A percentile compares a stretch with the other conserved stretches of the same genome.
These are phyloP conservation scores for Lactifluus piperatus DNA, from an alignment of 768 basidiomycete genomes.

Conservation along the genomic window DNA sequence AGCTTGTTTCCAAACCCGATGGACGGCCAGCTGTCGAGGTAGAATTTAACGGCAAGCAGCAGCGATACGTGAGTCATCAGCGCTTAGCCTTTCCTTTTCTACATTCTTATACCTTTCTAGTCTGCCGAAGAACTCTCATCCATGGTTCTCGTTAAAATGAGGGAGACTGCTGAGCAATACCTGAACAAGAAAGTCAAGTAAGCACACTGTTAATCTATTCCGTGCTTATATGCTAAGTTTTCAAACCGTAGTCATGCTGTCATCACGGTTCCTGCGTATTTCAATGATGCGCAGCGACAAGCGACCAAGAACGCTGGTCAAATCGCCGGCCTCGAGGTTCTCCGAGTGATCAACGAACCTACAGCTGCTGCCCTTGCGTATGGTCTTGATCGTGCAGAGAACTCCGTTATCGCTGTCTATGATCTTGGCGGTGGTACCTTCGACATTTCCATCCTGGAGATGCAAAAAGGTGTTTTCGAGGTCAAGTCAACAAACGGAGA, in stretches of 20 bases:
- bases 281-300: constrained; percentile 99
- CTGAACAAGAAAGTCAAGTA: constrained; percentile 91
- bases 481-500: constrained; percentile 99
- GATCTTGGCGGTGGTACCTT: constrained; percentile 98
- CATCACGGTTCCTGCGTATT: constrained; percentile 95
- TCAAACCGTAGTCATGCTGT: constrained; percentile 61
- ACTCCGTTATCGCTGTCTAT: constrained; percentile 93
- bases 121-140: constrained; percentile 81
- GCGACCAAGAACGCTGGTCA: constrained; percentile 97
- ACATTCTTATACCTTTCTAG: constrained; percentile 32
- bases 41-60: constrained; percentile 76
- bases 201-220: constrained; percentile 30
- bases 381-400: constrained; percentile 76
- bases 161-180: constrained; percentile 89
- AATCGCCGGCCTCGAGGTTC: constrained; percentile 94
- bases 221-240: background rate
- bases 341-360: constrained; percentile 98
- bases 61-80: constrained; percentile 55
- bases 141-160: constrained; percentile 89
- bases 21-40: constrained; percentile 78
- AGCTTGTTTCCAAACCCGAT: constrained; percentile 60
- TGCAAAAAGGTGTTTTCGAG: constrained; percentile 99
- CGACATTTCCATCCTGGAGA: constrained; percentile 98
- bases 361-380: constrained; percentile 98
- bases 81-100: background rate